Evolutionary conservation across 2,329 filamentous ascomycete species (phyloP), one percentile per base, ranked within the genome.

Genomic region (Phaeophleospora eucalypticola): DNA sequence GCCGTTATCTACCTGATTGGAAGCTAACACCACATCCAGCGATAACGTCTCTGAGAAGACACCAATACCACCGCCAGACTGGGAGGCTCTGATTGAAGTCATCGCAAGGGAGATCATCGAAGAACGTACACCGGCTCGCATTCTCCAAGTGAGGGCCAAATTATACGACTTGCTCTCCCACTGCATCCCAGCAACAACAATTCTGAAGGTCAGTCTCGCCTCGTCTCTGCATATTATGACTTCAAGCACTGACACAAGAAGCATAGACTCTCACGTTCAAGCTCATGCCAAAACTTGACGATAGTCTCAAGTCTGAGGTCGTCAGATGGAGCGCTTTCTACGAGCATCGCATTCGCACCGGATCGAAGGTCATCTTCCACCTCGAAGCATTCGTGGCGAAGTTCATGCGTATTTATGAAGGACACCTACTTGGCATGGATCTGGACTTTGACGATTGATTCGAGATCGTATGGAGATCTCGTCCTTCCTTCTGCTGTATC

Each of bases 361-460:
- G 93, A 15, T 60, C 56, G 68, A 98, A 98, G 77, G 87, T 95
- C 48, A 97, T 98, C 53, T 98, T 98, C 70, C 94, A 98, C 64
- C 74, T 98, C 3, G 94, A 98, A 70, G 93, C 93, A 3, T 98
- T 98, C 69, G 93, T 98, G 48, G 91, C 91, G 48, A 97, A 96
- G 73, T 95, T 97, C 67, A 97, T 98, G 91, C 82, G 91, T 59
- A 82, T 97, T 58, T 80, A 91, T 54, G 93, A 98, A 74, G 91
- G 89, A 58, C 69, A 71, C 64, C 69, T 84, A 47, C 91, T 95
- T 87, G 87, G 84, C 54, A 90, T 93, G 83, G 87, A 89, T 34
- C 59, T 76, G 16, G 73, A 76, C 56, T 79, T 65, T 46, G 56
- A 64, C 43, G 59, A 67, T 32, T 67, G 53, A 61, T 18, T 10